Evolutionary conservation across 2,329 filamentous ascomycete species (phyloP), one percentile per base, ranked within the genome.

Genomic region (Bipolaris bicolor): DNA sequence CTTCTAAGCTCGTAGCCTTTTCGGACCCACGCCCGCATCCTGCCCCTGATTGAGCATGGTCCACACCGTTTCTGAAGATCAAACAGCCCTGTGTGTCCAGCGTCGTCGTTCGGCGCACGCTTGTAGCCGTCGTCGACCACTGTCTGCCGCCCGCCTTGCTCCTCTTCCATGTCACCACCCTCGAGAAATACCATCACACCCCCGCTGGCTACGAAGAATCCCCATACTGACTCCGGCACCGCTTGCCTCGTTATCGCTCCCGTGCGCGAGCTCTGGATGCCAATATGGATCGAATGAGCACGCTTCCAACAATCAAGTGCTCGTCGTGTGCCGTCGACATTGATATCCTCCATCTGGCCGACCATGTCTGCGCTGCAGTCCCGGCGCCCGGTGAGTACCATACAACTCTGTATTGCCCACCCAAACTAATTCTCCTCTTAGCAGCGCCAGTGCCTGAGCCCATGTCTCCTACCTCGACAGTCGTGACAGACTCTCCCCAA

Each of bases 331-430:
- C 69, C 43, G 67, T 70, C 52, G 86, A 93, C 69, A 90, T 97
- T 58, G 89, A 93, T 72, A 95, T 97, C 66, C 89, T 90, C 39
- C 81, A 88, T 75, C 90, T 97, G 88, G 91, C 91, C 60, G 91
- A 96, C 61, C 92, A 97, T 80, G 75, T 91, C 60, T 97, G 92
- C 76, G 76, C 76, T 44, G 79, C 76, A 57, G 58, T 76, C 60
- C 64, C 72, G 54, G 49, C 49, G 15, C 71, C 78, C 58, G 71
- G 80, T 77, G 78, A 79, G 69, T 83, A 84, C 36, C 34, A 20
- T 18, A 41, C n/a, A 44, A 5, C 15, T 20, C 6, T 24, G 10
- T 18, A 49, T 26, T 48, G 47, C 18, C 24, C 34, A 34, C 48
- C 43, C 15, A 20, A 52, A 46, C 57, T 65, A 18, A 61, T 52